phyloP scores from a whole-genome alignment of 306 rosid species.

The Dryas alaskensis region DNA sequence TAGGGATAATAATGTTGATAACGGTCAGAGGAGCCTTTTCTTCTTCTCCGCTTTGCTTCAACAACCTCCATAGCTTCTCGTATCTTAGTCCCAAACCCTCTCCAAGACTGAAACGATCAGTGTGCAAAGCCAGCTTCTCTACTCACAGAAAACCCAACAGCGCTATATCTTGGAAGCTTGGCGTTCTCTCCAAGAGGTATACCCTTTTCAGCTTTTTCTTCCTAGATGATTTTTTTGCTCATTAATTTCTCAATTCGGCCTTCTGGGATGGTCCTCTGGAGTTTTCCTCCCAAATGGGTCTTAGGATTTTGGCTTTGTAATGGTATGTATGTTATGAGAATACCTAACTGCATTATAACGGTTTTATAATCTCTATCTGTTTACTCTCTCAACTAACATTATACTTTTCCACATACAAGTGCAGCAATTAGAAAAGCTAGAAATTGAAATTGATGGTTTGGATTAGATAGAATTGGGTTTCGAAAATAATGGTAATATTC shows the following conservation, averaged over 20 bases:
- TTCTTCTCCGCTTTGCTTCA: constrained; percentile 43
- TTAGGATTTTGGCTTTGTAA: neutral
- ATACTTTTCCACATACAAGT: neutral
- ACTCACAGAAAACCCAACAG: constrained; percentile 36
- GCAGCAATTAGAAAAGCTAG: neutral
- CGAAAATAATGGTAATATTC: neutral
- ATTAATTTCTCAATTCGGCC: neutral
- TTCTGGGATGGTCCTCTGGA: neutral
- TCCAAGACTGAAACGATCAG: constrained; percentile 26
- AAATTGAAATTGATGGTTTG: constrained; percentile 5
- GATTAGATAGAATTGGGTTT: neutral
- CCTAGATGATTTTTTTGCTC: neutral
- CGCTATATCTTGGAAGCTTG: constrained; percentile 35
- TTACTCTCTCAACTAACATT: neutral
- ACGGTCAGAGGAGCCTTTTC: constrained; percentile 55
- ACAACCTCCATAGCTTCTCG: constrained; percentile 18
- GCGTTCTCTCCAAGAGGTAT: constrained; percentile 55
- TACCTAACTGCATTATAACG: neutral
- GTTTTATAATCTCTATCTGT: neutral
- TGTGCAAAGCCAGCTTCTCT: constrained; percentile 47
- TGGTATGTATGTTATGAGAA: neutral
- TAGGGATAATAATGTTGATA: constrained; percentile 65
- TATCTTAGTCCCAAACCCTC: constrained; percentile 33
- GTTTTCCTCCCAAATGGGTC: constrained; percentile 10
- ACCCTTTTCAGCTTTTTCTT: constrained; percentile 10